Percentiles rank a stretch among this genome's conserved stretches.
Evolutionary conservation across 352 stramenopile genomes (phyloP).

Genomic region (Phytophthora boehmeriae): DNA sequence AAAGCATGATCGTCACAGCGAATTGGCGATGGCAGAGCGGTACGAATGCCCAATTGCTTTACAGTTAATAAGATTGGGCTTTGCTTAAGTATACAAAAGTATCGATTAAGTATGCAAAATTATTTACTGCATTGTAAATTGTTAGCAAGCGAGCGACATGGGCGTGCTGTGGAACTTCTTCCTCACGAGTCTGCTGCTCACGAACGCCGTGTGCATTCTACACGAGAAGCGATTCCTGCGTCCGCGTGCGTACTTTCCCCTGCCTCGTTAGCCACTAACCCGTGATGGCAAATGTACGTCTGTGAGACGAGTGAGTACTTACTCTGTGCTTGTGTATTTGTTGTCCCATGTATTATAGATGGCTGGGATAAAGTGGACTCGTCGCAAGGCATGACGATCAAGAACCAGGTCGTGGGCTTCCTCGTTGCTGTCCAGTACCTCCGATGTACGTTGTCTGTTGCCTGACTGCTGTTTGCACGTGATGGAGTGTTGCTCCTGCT

Average conservation of each 20-base stretch:
- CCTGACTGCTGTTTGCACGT: slow-evolving; percentile 1
- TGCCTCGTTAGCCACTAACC: neutral
- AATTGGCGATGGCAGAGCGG: too few relatives aligned
- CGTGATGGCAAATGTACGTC: too few relatives aligned
- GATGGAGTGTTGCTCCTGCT: slow-evolving; percentile 4
- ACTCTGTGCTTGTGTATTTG: neutral
- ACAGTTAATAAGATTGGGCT: too few relatives aligned
- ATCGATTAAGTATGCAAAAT: neutral
- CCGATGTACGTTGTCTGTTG: slow-evolving; percentile 52
- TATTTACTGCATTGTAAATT: neutral
- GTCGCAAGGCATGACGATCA: slow-evolving; percentile 82
- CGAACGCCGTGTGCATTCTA: slow-evolving; percentile 87
- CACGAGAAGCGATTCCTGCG: slow-evolving; percentile 90
- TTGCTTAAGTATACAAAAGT: too few relatives aligned
- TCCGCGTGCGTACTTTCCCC: slow-evolving; percentile 57
- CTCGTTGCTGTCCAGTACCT: slow-evolving; percentile 87
- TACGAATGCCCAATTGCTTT: too few relatives aligned
- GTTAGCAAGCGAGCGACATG: slow-evolving; percentile 41
- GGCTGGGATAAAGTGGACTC: slow-evolving; percentile 86
- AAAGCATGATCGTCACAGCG: too few relatives aligned
- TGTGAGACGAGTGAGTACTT: too few relatives aligned
- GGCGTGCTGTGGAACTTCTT: slow-evolving; percentile 90
- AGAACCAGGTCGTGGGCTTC: slow-evolving; percentile 89
- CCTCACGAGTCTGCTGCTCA: slow-evolving; percentile 84
- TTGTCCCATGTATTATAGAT: slow-evolving; percentile 55